phyloP scores from a whole-genome alignment of 2,329 filamentous ascomycete species.

The Drechmeria coniospora region DNA sequence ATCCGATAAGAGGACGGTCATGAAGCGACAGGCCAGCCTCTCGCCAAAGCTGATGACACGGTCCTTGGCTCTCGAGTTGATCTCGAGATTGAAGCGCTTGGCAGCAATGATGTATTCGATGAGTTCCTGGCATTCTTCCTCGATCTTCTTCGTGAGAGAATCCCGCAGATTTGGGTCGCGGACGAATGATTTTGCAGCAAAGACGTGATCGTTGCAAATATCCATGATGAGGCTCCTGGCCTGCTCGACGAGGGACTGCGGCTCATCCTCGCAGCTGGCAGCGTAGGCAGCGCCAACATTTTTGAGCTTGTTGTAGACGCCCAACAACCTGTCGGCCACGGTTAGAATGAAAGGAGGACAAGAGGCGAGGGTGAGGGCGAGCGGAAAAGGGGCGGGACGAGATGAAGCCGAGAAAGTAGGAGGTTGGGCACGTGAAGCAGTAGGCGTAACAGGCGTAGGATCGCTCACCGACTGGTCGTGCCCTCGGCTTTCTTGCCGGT shows the following conservation, averaged over 20 bases:
- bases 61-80: constrained; percentile 65
- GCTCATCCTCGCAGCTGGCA: constrained; percentile 34
- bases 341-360: no score
- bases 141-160: constrained; percentile 49
- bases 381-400: not conserved
- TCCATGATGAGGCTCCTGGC: constrained; percentile 65
- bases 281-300: constrained; percentile 30
- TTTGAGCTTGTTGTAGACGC: constrained; percentile 42
- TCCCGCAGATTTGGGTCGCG: constrained; percentile 38
- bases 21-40: constrained; percentile 85
- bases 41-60: constrained; percentile 90
- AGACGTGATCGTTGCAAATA: constrained; percentile 69
- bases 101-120: constrained; percentile 55
- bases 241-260: constrained; percentile 39
- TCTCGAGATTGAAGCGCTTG: constrained; percentile 54
- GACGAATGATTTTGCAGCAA: constrained; percentile 51
- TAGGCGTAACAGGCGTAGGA: not conserved
- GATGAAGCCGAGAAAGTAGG: no score
- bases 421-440: no score
- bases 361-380: constrained; percentile 1
- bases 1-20: constrained; percentile 73
- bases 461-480: constrained; percentile 75
- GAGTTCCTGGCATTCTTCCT: constrained; percentile 66
- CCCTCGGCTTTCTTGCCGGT: constrained; percentile 88
- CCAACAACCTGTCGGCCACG: constrained; percentile 43